Percentiles rank a stretch among this genome's conserved stretches.
Conservation (phyloP, 495 filamentous ascomycete species). For the Xylaria venustula region DNA sequence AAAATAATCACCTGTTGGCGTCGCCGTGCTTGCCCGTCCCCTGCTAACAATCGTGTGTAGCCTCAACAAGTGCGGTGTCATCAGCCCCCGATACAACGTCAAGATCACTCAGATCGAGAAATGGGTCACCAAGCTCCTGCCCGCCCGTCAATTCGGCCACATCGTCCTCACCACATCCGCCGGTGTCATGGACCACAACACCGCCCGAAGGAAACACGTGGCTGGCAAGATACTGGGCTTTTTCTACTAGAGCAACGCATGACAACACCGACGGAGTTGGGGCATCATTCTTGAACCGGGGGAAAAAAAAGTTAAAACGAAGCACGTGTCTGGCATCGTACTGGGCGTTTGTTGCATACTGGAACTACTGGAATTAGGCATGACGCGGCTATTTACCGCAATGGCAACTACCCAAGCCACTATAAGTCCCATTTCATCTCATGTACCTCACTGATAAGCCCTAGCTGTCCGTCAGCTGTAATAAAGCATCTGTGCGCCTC, state of each 20-base stretch:
- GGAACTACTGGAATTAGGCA: slow-evolving; percentile 4
- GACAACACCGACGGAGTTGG: slow-evolving; percentile 23
- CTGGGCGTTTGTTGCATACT: slow-evolving; percentile 2
- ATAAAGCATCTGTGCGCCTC: slow-evolving; percentile 7
- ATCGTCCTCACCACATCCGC: slow-evolving; percentile 87
- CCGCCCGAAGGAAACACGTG: slow-evolving; percentile 84
- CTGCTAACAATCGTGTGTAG: slow-evolving; percentile 27
- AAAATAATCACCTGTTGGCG: too few species aligned
- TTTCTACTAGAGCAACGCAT: slow-evolving; percentile 62
- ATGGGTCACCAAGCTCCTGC: slow-evolving; percentile 84
- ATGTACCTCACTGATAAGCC: slow-evolving; percentile 5
- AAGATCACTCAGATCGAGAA: slow-evolving; percentile 84
- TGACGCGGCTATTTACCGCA: background rate
- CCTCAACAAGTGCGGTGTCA: slow-evolving; percentile 90
- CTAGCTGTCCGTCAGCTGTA: slow-evolving; percentile 5
- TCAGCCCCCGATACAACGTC: slow-evolving; percentile 86
- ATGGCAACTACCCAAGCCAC: background rate
- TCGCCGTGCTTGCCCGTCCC: too few species aligned
- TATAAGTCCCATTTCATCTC: slow-evolving; percentile 1
- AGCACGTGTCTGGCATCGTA: slow-evolving; percentile 8
- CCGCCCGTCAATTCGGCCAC: slow-evolving; percentile 88
- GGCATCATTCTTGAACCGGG: slow-evolving; percentile 3
- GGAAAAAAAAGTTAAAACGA: background rate
- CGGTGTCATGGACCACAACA: slow-evolving; percentile 92
- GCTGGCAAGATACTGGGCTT: slow-evolving; percentile 80